Conservation (phyloP, 148 eudicot genomes). For the Pouteria glomerata region DNA sequence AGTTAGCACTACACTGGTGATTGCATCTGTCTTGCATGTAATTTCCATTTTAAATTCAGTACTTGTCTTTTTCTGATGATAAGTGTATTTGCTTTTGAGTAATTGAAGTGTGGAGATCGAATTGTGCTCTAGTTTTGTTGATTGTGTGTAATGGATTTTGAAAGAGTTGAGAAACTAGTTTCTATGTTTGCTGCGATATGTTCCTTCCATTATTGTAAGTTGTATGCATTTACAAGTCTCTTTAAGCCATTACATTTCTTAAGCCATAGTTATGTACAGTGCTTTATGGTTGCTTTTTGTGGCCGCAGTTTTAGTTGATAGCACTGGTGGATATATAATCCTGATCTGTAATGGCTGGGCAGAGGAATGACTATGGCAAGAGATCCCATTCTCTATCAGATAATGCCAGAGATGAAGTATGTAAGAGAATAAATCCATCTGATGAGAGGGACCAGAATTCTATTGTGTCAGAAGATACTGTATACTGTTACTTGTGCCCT, state of each 20-base stretch:
- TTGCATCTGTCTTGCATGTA: neutral
- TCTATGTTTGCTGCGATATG: neutral
- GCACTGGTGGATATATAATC: neutral
- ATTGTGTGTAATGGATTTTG: neutral
- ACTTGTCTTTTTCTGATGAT: neutral
- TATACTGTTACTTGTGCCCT: conserved; percentile 86
- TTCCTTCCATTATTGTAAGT: neutral
- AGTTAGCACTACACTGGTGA: neutral
- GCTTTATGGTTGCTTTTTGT: neutral
- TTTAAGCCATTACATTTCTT: neutral
- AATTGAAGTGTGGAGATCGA: neutral
- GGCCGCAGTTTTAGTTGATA: conserved; percentile 3
- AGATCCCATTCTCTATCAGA: conserved; percentile 58
- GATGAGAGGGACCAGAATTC: conserved; percentile 54
- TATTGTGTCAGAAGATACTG: conserved; percentile 81
- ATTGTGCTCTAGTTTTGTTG: neutral
- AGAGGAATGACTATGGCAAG: conserved; percentile 65
- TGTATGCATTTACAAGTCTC: neutral
- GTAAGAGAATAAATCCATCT: conserved; percentile 62
- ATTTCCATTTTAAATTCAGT: neutral
- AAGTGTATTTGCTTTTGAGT: neutral
- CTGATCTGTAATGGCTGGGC: conserved; percentile 45
- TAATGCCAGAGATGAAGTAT: conserved; percentile 50
- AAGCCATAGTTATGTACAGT: neutral
- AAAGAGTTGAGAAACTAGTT: neutral